Conservation (phyloP, 1,284 basidiomycete genomes). For the Moesziomyces globuligerus region DNA sequence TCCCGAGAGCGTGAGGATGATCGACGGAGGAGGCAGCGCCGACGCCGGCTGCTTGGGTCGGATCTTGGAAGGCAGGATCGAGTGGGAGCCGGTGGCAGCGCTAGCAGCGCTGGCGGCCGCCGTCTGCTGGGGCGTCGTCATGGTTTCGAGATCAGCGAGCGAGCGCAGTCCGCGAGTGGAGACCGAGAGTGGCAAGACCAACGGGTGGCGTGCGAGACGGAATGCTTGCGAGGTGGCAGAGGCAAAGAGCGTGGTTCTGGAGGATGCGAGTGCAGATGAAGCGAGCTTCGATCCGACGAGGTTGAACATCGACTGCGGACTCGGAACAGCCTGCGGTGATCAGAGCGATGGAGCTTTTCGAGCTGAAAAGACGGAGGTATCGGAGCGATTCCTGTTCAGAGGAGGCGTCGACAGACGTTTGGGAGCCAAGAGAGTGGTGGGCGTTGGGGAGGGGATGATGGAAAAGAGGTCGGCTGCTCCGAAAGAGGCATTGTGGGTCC, state of each 20-base stretch:
- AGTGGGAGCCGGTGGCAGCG: conserved; percentile 14
- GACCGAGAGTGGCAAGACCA: neutral
- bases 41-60: conserved; percentile 68
- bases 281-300: conserved; percentile 32
- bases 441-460: neutral
- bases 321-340: too few species aligned
- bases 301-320: conserved; percentile 32
- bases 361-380: too few species aligned
- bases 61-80: conserved; percentile 41
- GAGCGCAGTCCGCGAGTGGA: conserved; percentile 44
- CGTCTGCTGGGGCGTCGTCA: conserved; percentile 66
- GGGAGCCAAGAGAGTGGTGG: too few species aligned
- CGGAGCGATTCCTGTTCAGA: neutral
- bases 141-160: conserved; percentile 50
- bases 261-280: conserved; percentile 21
- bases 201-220: conserved; percentile 7
- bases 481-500: too few species aligned
- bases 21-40: conserved; percentile 59
- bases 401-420: neutral
- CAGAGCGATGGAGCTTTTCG: too few species aligned
- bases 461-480: neutral
- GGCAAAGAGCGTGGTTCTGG: conserved; percentile 1
- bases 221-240: conserved; percentile 2
- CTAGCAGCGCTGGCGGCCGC: conserved; percentile 15
- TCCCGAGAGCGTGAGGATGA: conserved; percentile 64